Percentiles rank a stretch among this genome's conserved stretches.
These are phyloP conservation scores for Coemansia biformis DNA, from an alignment of 192 early-diverging fungal genomes.

Conservation along the genomic window DNA sequence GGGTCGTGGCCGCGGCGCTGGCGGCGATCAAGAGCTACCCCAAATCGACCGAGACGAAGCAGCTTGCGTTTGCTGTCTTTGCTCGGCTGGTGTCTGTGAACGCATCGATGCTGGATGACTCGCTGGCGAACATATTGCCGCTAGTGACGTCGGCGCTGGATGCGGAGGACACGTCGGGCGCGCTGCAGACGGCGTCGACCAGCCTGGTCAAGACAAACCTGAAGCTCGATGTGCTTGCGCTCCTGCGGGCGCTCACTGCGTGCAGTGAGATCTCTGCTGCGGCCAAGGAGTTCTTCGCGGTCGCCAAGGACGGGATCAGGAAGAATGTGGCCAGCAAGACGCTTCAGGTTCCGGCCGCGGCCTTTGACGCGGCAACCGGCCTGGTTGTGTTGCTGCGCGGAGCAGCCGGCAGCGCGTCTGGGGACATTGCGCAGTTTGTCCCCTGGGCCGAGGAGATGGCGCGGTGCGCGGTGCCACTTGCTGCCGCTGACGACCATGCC, in stretches of 20 bases:
- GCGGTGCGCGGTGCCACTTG: slow-evolving; percentile 1
- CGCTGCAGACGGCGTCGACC: slow-evolving; percentile 26
- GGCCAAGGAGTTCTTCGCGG: slow-evolving; percentile 16
- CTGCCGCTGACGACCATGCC: slow-evolving; percentile 10
- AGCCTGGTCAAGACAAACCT: slow-evolving; percentile 36
- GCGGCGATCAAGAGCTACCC: slow-evolving; percentile 27
- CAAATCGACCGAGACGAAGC: slow-evolving; percentile 40
- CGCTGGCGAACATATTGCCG: slow-evolving; percentile 10
- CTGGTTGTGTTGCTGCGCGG: slow-evolving; percentile 18
- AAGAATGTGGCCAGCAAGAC: slow-evolving; percentile 21
- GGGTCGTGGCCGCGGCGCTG: slow-evolving; percentile 16
- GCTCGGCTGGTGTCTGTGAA: slow-evolving; percentile 12
- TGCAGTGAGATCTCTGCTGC: slow-evolving; percentile 9
- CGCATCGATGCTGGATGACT: slow-evolving; percentile 14
- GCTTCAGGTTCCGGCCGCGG: slow-evolving; percentile 20
- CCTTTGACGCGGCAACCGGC: slow-evolving; percentile 10
- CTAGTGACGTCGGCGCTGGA: slow-evolving; percentile 19
- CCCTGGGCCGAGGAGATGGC: slow-evolving; percentile 21
- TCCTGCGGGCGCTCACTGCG: slow-evolving; percentile 17
- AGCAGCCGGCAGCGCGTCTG: slow-evolving; percentile 5
- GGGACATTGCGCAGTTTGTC: slow-evolving; percentile 13
- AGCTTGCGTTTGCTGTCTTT: slow-evolving; percentile 39
- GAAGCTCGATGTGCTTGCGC: slow-evolving; percentile 38
- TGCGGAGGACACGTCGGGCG: slow-evolving; percentile 24
- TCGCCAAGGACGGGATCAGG: slow-evolving; percentile 12